Evolutionary conservation across 2,329 filamentous ascomycete genomes (phyloP).

Genomic region (Grosmannia penicillata): DNA sequence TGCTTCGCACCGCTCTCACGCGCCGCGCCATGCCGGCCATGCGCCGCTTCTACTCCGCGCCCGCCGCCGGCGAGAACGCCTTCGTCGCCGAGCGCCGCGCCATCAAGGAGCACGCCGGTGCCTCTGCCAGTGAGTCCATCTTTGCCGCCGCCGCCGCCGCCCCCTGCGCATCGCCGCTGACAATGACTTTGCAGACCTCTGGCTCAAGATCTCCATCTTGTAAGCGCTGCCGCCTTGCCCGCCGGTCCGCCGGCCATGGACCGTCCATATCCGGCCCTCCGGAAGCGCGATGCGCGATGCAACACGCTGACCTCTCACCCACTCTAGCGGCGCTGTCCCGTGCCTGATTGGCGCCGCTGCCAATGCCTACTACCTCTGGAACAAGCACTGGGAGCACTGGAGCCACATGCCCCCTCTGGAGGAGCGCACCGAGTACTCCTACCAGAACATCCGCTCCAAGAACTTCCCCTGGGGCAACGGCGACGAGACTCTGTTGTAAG

Average conservation of each 20-base stretch:
- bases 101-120: constrained; percentile 78
- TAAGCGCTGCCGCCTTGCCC: constrained; percentile 38
- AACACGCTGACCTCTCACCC: constrained; percentile 3
- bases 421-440: constrained; percentile 85
- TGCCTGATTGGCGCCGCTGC: constrained; percentile 52
- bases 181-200: constrained; percentile 60
- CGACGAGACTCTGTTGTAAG: constrained; percentile 49
- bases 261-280: too few relatives aligned
- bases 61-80: constrained; percentile 51
- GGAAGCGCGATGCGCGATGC: neutral
- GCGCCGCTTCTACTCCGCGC: constrained; percentile 9
- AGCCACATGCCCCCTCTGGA: constrained; percentile 70
- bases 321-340: constrained; percentile 68
- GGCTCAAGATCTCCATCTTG: constrained; percentile 94
- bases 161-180: neutral
- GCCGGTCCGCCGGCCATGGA: too few relatives aligned
- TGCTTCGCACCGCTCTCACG: constrained; percentile 9
- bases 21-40: constrained; percentile 9
- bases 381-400: constrained; percentile 96
- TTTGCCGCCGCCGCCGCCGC: neutral
- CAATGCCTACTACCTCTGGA: constrained; percentile 88
- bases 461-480: constrained; percentile 93
- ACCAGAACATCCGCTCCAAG: constrained; percentile 95
- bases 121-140: constrained; percentile 58
- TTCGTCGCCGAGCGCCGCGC: constrained; percentile 87